Evolutionary conservation across 768 basidiomycete genomes (phyloP).

Genomic region (Sporobolomyces pararoseus): DNA sequence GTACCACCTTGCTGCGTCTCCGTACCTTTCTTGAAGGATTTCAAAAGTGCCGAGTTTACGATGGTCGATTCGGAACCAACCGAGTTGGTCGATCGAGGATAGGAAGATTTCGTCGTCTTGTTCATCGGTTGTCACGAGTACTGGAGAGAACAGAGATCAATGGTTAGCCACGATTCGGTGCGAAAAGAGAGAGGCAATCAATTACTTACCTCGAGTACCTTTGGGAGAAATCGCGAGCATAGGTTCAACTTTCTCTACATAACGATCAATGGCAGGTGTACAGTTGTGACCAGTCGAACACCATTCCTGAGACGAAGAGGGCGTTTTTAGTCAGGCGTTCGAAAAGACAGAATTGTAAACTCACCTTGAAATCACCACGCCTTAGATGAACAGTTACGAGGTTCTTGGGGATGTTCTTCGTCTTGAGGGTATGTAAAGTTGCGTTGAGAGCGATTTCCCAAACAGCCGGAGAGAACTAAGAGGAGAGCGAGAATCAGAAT

Average conservation of each 20-base stretch:
- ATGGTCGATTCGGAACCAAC: slow-evolving; percentile 38
- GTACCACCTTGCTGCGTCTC: slow-evolving; percentile 30
- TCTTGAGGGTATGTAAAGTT: slow-evolving; percentile 5
- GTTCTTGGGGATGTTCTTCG: slow-evolving; percentile 10
- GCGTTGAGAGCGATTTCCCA: slow-evolving; percentile 27
- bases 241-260: slow-evolving; percentile 20
- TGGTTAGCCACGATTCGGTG: not conserved
- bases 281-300: slow-evolving; percentile 20
- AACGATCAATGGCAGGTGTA: slow-evolving; percentile 20
- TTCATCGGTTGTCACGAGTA: slow-evolving; percentile 40
- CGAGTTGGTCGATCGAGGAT: slow-evolving; percentile 26
- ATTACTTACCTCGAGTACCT: slow-evolving; percentile 9
- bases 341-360: not conserved
- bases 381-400: slow-evolving; percentile 34
- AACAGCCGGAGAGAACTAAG: slow-evolving; percentile 22
- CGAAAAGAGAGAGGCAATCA: not conserved
- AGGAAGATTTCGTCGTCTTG: slow-evolving; percentile 34
- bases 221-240: slow-evolving; percentile 1
- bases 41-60: slow-evolving; percentile 11
- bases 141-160: not conserved
- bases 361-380: slow-evolving; percentile 28
- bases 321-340: not conserved
- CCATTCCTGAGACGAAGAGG: slow-evolving; percentile 15
- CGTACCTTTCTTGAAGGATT: slow-evolving; percentile 14
- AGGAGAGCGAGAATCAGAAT: not conserved